These are phyloP conservation scores for Lanmaoa pseudosensibilis DNA, from an alignment of 768 basidiomycete species.

Conservation along the genomic window DNA sequence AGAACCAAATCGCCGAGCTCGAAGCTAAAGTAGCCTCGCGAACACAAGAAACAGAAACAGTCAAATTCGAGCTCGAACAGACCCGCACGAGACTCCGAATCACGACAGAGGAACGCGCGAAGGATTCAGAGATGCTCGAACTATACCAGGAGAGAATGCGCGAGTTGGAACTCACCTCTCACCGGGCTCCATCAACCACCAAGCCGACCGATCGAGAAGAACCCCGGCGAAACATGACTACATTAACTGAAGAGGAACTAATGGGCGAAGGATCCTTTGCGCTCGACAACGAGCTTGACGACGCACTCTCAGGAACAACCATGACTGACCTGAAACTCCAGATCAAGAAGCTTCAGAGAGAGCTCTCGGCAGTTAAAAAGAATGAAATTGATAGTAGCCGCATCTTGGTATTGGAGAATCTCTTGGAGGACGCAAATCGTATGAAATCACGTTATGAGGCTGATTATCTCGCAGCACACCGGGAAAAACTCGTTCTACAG, in stretches of 20 bases:
- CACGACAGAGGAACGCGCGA: slow-evolving; percentile 63
- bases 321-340: slow-evolving; percentile 93
- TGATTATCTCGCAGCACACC: slow-evolving; percentile 82
- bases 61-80: slow-evolving; percentile 78
- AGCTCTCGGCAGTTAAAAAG: slow-evolving; percentile 71
- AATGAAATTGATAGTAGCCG: slow-evolving; percentile 76
- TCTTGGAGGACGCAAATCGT: slow-evolving; percentile 87
- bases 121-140: slow-evolving; percentile 82
- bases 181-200: slow-evolving; percentile 41
- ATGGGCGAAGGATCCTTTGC: slow-evolving; percentile 54
- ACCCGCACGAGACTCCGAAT: slow-evolving; percentile 67
- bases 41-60: slow-evolving; percentile 67
- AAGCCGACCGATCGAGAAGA: slow-evolving; percentile 25
- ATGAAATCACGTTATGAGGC: slow-evolving; percentile 88
- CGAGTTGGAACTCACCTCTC: slow-evolving; percentile 77
- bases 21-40: slow-evolving; percentile 69
- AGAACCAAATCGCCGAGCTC: slow-evolving; percentile 77
- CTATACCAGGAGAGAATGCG: slow-evolving; percentile 88
- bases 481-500: slow-evolving; percentile 78
- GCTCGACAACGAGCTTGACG: slow-evolving; percentile 83
- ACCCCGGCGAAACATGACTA: slow-evolving; percentile 22
- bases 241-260: slow-evolving; percentile 48
- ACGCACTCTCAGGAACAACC: slow-evolving; percentile 78
- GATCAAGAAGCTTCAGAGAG: slow-evolving; percentile 76
- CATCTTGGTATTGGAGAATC: slow-evolving; percentile 83